Evolutionary conservation across 1,139 yeast species (phyloP).

Genomic region (Suhomyces bribrorum): DNA sequence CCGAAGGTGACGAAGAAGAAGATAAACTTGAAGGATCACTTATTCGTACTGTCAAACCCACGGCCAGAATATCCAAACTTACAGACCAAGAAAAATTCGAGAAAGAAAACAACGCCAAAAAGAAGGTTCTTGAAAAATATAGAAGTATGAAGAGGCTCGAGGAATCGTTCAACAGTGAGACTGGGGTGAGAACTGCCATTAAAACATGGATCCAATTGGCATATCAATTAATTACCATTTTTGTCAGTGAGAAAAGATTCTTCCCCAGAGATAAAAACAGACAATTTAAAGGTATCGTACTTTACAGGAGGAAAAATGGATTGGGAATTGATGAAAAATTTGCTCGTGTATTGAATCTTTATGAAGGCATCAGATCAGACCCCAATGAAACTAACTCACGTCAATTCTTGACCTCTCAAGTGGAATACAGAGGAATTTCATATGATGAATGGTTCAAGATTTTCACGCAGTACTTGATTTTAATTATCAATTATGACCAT

Average conservation of each 20-base stretch:
- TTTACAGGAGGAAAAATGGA: conserved; percentile 59
- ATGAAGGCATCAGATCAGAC: conserved; percentile 52
- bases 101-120: conserved; percentile 58
- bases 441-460: conserved; percentile 85
- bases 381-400: conserved; percentile 37
- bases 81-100: conserved; percentile 59
- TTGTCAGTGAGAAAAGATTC: conserved; percentile 72
- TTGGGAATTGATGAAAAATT: conserved; percentile 72
- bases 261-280: conserved; percentile 75
- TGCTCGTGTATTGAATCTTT: conserved; percentile 63
- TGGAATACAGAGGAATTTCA: conserved; percentile 70
- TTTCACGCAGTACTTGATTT: conserved; percentile 74
- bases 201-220: conserved; percentile 85
- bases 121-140: conserved; percentile 65
- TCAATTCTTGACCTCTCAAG: conserved; percentile 44
- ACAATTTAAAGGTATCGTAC: conserved; percentile 66
- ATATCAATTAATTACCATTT: conserved; percentile 77
- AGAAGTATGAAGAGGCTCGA: conserved; percentile 61
- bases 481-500: conserved; percentile 61
- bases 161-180: conserved; percentile 43
- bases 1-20: conserved; percentile 15
- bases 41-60: conserved; percentile 26
- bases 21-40: conserved; percentile 21
- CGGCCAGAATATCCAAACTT: conserved; percentile 30
- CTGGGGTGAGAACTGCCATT: conserved; percentile 61